phyloP scores from a whole-genome alignment of 495 filamentous ascomycete species.

The Penicillium robsamsonii region DNA sequence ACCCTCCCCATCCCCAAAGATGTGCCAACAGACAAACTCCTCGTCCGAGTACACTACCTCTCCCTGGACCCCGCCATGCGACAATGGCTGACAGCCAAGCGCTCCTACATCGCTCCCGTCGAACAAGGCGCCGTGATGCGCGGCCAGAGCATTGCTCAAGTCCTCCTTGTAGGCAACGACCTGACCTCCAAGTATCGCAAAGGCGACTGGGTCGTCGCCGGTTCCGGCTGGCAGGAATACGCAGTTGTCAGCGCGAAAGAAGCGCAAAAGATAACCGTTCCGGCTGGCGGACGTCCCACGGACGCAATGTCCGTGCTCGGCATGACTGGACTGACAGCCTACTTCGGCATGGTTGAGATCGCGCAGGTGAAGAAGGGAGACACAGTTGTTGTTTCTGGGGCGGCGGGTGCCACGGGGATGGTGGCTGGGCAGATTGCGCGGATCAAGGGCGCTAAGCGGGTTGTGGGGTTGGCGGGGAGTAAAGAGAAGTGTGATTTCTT shows the following conservation, averaged over 20 bases:
- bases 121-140: constrained; percentile 67
- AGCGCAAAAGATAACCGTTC: constrained; percentile 45
- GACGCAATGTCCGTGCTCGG: constrained; percentile 60
- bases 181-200: constrained; percentile 40
- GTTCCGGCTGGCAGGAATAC: constrained; percentile 62
- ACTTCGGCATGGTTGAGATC: constrained; percentile 62
- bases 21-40: constrained; percentile 58
- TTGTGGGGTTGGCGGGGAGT: constrained; percentile 52
- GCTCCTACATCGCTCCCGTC: constrained; percentile 68
- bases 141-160: constrained; percentile 55
- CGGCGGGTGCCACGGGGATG: constrained; percentile 68
- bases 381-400: constrained; percentile 65
- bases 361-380: constrained; percentile 56
- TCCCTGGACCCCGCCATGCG: constrained; percentile 84
- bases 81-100: constrained; percentile 65
- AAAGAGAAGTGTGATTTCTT: constrained; percentile 51
- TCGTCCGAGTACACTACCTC: constrained; percentile 65
- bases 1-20: constrained; percentile 43
- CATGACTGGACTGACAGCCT: constrained; percentile 63
- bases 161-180: constrained; percentile 43
- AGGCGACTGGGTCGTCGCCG: constrained; percentile 53
- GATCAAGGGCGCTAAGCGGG: constrained; percentile 54
- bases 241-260: constrained; percentile 49
- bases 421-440: constrained; percentile 69
- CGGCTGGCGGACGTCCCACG: constrained; percentile 47